Conservation (phyloP, 768 basidiomycete species). For the Pholiota conissans region DNA sequence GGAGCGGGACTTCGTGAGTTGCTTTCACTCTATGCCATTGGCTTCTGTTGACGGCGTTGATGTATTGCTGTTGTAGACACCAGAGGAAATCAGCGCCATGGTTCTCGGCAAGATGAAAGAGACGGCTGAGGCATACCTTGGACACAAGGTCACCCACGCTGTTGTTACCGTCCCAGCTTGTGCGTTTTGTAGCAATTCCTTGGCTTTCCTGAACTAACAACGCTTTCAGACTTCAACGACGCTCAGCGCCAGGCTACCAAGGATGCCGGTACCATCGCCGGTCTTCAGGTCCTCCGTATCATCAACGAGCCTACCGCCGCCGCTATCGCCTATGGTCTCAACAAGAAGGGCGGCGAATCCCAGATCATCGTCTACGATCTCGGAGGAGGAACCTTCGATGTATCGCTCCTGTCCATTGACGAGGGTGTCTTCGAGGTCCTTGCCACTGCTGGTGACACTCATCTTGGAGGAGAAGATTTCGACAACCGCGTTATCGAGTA, state of each 20-base stretch:
- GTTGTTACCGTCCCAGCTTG: slow-evolving; percentile 98
- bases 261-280: slow-evolving; percentile 94
- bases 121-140: slow-evolving; percentile 97
- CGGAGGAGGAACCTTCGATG: slow-evolving; percentile 98
- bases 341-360: slow-evolving; percentile 92
- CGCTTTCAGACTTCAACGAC: slow-evolving; percentile 87
- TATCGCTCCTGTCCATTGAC: slow-evolving; percentile 92
- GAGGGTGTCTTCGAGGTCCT: slow-evolving; percentile 91
- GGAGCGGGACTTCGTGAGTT: slow-evolving; percentile 77
- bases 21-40: not conserved
- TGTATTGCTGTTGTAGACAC: slow-evolving; percentile 53
- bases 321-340: slow-evolving; percentile 97
- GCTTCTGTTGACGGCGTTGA: not conserved
- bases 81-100: slow-evolving; percentile 97
- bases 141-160: slow-evolving; percentile 93
- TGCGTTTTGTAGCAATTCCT: slow-evolving; percentile 31
- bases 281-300: slow-evolving; percentile 93
- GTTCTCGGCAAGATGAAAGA: slow-evolving; percentile 98
- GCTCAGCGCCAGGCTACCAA: slow-evolving; percentile 99
- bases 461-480: slow-evolving; percentile 95
- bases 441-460: slow-evolving; percentile 92
- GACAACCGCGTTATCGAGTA: slow-evolving; percentile 92
- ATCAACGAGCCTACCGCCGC: slow-evolving; percentile 98
- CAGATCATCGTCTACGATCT: slow-evolving; percentile 99
- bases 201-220: not conserved